phyloP scores from a whole-genome alignment of 2,329 filamentous ascomycete species.

The Exutisphaerella laricina region DNA sequence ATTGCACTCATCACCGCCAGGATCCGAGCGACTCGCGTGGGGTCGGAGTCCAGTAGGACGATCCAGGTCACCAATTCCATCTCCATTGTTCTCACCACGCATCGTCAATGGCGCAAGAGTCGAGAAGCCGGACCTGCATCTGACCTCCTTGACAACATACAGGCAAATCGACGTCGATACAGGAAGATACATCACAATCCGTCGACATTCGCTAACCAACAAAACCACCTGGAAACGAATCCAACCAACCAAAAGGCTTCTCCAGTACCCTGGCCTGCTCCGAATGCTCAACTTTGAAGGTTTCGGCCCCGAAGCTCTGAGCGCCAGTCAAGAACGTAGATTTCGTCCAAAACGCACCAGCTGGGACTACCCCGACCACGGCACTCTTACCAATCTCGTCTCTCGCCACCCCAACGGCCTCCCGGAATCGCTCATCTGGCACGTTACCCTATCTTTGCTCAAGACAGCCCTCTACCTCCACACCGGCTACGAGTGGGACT shows the following conservation, averaged over 20 bases:
- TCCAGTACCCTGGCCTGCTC: neutral
- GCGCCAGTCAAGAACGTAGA: neutral
- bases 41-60: too few species aligned
- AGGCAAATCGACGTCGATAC: neutral
- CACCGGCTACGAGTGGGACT: neutral
- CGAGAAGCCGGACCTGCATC: neutral
- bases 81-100: neutral
- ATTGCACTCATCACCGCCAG: too few species aligned
- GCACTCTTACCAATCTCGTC: slow-evolving; percentile 5
- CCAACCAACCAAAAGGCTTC: neutral
- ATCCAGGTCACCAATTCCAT: neutral
- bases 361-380: slow-evolving; percentile 12
- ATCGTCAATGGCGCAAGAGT: neutral
- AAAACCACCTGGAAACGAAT: neutral
- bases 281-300: neutral
- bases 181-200: neutral
- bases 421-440: slow-evolving; percentile 14
- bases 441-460: slow-evolving; percentile 10
- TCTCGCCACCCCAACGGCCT: slow-evolving; percentile 9
- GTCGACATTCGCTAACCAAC: neutral
- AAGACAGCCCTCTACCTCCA: slow-evolving; percentile 8
- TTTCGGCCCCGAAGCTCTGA: neutral
- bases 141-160: neutral
- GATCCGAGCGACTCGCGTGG: too few species aligned
- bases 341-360: neutral